These are phyloP conservation scores for Oryza longistaminata DNA, from an alignment of 176 grass and related monocot species.

Conservation along the genomic window DNA sequence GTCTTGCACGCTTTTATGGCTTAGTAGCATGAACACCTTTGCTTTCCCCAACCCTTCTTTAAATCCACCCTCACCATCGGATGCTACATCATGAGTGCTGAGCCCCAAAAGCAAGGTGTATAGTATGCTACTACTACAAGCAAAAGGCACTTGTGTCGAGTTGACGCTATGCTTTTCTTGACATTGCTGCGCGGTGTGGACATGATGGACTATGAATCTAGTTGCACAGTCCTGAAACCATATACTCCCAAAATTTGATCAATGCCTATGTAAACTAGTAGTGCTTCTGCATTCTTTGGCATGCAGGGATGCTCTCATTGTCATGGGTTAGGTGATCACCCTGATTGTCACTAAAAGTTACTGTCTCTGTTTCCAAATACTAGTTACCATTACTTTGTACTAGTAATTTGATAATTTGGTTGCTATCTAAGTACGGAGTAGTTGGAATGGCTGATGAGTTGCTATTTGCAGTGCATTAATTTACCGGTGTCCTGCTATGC, in stretches of 20 bases:
- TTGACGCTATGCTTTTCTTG: slow-evolving; percentile 40
- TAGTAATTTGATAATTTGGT: background rate
- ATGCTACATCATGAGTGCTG: slow-evolving; percentile 43
- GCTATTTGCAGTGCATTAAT: background rate
- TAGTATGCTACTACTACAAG: slow-evolving; percentile 18
- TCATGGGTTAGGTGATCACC: background rate
- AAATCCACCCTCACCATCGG: slow-evolving; percentile 34
- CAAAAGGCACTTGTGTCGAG: slow-evolving; percentile 43
- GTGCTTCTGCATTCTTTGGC: background rate
- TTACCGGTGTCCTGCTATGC: slow-evolving; percentile 1
- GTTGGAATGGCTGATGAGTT: background rate
- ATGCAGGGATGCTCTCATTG: background rate
- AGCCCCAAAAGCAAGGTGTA: slow-evolving; percentile 41
- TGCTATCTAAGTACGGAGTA: background rate
- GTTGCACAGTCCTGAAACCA: slow-evolving; percentile 10
- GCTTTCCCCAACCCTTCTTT: slow-evolving; percentile 46
- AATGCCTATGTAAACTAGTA: slow-evolving; percentile 9
- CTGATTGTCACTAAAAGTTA: background rate
- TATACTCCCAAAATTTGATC: slow-evolving; percentile 2
- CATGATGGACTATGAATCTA: slow-evolving; percentile 37
- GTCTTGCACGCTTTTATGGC: slow-evolving; percentile 39
- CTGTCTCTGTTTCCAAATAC: background rate
- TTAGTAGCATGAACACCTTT: slow-evolving; percentile 41
- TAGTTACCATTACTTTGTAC: background rate
- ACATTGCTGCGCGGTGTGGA: slow-evolving; percentile 20